These are phyloP conservation scores for Achlya hypogyna DNA, from an alignment of 352 stramenopile species.

Conservation along the genomic window DNA sequence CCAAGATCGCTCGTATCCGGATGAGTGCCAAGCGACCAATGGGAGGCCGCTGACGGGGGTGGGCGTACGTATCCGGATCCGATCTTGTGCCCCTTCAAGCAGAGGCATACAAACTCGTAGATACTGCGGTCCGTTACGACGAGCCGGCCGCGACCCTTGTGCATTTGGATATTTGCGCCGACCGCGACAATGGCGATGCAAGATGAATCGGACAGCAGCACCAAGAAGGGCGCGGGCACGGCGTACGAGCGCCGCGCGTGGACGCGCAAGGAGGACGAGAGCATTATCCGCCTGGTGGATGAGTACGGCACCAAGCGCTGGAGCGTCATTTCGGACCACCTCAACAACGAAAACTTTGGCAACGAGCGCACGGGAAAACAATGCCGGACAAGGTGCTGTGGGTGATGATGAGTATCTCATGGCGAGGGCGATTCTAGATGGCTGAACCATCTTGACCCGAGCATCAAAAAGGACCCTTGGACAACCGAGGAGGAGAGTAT, in stretches of 20 bases:
- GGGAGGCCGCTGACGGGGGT: not conserved
- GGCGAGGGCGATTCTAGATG: conserved; percentile 29
- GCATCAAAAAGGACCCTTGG: conserved; percentile 84
- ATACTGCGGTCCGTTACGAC: conserved; percentile 12
- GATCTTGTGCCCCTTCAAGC: conserved; percentile 22
- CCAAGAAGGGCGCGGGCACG: conserved; percentile 31
- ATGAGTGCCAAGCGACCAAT: not conserved
- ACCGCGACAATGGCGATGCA: conserved; percentile 21
- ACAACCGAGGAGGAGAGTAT: conserved; percentile 84
- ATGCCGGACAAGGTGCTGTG: conserved; percentile 50
- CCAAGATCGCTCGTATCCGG: not conserved
- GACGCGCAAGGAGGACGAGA: conserved; percentile 80
- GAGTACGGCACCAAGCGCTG: conserved; percentile 83
- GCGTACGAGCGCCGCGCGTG: conserved; percentile 77
- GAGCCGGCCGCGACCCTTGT: conserved; percentile 2
- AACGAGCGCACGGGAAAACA: conserved; percentile 80
- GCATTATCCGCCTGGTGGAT: conserved; percentile 75
- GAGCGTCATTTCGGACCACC: conserved; percentile 80
- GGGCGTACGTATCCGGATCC: not conserved
- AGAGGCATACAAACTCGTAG: not conserved
- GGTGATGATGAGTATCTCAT: not conserved
- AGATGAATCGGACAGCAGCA: conserved; percentile 28
- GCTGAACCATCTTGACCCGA: conserved; percentile 78
- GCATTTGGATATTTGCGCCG: conserved; percentile 1
- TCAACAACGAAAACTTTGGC: conserved; percentile 77